Percentiles rank a stretch among this genome's conserved stretches.
These are phyloP conservation scores for Gossypium thurberi DNA, from an alignment of 345 rosid species.

Conservation along the genomic window DNA sequence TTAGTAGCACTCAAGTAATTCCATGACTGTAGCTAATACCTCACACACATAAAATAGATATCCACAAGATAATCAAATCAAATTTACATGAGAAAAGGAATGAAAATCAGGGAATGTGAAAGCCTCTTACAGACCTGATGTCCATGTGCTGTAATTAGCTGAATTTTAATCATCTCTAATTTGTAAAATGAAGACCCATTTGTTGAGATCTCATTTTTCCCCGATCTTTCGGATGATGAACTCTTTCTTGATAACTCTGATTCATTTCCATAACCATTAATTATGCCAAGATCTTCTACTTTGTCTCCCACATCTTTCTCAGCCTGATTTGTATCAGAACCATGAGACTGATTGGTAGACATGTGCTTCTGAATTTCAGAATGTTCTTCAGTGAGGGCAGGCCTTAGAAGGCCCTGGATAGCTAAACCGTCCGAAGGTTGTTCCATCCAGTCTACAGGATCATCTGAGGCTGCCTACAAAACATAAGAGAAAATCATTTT, in stretches of 20 bases:
- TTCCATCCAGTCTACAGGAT: conserved; percentile 82
- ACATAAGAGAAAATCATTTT: conserved; percentile 13
- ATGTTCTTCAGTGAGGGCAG: conserved; percentile 64
- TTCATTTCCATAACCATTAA: conserved; percentile 35
- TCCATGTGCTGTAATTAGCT: conserved; percentile 72
- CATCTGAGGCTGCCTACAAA: conserved; percentile 68
- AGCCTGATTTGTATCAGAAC: conserved; percentile 25
- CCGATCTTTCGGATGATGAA: conserved; percentile 33
- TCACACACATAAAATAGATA: background rate
- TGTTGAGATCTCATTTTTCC: conserved; percentile 30
- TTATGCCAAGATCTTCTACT: conserved; percentile 30
- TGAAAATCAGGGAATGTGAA: background rate
- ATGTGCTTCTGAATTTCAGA: conserved; percentile 57
- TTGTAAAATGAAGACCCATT: conserved; percentile 66
- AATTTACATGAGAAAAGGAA: background rate
- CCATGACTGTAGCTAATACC: background rate
- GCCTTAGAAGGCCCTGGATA: conserved; percentile 78
- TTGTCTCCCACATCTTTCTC: conserved; percentile 31
- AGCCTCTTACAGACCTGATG: conserved; percentile 45
- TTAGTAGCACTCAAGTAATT: background rate
- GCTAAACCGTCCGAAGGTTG: conserved; percentile 81
- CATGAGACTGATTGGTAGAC: conserved; percentile 29
- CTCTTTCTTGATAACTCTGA: conserved; percentile 26
- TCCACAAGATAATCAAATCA: background rate
- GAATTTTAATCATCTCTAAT: conserved; percentile 74